Conservation (phyloP, 1,284 basidiomycete species). For the Ceratobasidium sp. region DNA sequence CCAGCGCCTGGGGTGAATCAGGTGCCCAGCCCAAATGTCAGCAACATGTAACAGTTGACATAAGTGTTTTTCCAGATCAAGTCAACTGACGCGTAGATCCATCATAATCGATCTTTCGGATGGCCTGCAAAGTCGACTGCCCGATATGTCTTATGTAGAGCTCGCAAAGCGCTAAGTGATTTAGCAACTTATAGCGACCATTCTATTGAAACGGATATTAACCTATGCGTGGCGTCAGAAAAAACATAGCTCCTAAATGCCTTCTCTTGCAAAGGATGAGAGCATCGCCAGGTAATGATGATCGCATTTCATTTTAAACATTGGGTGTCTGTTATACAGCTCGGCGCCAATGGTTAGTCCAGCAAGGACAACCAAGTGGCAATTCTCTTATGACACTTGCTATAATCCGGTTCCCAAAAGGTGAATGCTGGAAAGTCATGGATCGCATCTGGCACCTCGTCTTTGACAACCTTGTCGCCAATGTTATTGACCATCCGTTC, state of each 20-base stretch:
- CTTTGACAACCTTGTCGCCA: slow-evolving; percentile 60
- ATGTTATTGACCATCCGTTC: slow-evolving; percentile 61
- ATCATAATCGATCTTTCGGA: not conserved
- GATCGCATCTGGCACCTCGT: slow-evolving; percentile 66
- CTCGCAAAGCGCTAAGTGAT: slow-evolving; percentile 9
- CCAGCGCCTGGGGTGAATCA: not conserved
- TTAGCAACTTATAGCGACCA: slow-evolving; percentile 2
- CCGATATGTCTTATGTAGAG: not conserved
- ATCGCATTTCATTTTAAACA: not conserved
- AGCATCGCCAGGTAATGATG: too few species aligned
- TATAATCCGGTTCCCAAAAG: slow-evolving; percentile 71
- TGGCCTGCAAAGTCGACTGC: not conserved
- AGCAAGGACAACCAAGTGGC: slow-evolving; percentile 33
- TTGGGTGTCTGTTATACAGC: not conserved
- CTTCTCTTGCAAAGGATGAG: too few species aligned
- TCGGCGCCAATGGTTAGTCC: not conserved
- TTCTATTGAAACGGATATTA: not conserved
- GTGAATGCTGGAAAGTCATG: slow-evolving; percentile 68
- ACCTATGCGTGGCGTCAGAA: not conserved
- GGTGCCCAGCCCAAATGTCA: not conserved
- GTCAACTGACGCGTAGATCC: not conserved
- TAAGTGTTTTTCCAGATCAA: not conserved
- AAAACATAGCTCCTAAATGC: too few species aligned
- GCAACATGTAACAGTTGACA: not conserved
- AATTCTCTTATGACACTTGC: slow-evolving; percentile 50